These are phyloP conservation scores for Holtermannia corniformis DNA, from an alignment of 768 basidiomycete species.

Conservation along the genomic window DNA sequence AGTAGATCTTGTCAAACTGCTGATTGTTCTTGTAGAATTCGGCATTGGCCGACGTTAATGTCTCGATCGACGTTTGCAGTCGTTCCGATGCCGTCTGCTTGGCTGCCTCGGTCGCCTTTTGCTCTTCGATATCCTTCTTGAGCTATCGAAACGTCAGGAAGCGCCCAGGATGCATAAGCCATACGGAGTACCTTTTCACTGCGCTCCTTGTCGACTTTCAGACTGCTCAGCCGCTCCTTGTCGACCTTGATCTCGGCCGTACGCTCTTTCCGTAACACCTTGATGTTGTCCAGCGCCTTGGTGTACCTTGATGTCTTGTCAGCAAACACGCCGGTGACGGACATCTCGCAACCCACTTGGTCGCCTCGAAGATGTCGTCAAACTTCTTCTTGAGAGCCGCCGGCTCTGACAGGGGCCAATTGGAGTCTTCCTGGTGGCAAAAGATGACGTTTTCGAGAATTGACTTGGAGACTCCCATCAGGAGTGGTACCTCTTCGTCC, in stretches of 20 bases:
- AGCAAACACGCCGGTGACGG: neutral
- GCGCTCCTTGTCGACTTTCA: constrained; percentile 72
- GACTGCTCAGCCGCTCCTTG: constrained; percentile 68
- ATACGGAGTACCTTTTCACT: constrained; percentile 56
- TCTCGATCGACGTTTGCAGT: constrained; percentile 57
- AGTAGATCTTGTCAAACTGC: constrained; percentile 61
- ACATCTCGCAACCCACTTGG: constrained; percentile 51
- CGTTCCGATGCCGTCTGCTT: constrained; percentile 70
- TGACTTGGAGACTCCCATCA: constrained; percentile 94
- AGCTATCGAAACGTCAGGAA: constrained; percentile 41
- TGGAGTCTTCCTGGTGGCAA: constrained; percentile 98
- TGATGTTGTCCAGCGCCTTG: constrained; percentile 90
- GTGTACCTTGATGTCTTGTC: constrained; percentile 62
- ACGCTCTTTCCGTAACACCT: constrained; percentile 78
- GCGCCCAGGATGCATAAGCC: neutral
- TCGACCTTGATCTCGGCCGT: constrained; percentile 85
- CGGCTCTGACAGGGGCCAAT: constrained; percentile 93
- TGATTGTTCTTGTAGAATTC: constrained; percentile 68
- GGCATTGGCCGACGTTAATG: constrained; percentile 47
- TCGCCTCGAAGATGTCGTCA: constrained; percentile 98
- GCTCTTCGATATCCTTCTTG: constrained; percentile 54
- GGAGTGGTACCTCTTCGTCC: constrained; percentile 82
- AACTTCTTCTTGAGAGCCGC: constrained; percentile 94
- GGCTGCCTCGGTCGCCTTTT: constrained; percentile 53
- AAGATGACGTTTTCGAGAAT: constrained; percentile 99